Evolutionary conservation across 192 early-diverging fungal species (phyloP), one percentile per base, ranked within the genome.

Genomic region (Linnemannia schmuckeri): DNA sequence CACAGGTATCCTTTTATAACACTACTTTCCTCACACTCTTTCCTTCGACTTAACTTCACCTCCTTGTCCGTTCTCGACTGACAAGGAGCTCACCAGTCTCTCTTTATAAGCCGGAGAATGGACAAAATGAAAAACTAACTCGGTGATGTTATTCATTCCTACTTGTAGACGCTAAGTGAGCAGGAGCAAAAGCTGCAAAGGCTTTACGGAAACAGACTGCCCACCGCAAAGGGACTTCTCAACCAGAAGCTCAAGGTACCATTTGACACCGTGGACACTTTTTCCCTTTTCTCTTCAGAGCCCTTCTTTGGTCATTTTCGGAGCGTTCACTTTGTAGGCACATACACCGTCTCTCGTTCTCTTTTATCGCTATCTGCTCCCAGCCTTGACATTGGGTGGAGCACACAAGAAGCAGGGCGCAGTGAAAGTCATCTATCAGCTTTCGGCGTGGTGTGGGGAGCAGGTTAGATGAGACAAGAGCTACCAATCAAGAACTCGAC

Each of bases 141-240:
- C 49, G 5, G 4, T 18, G 49, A 52, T 52, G 49, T 52, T 15
- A 17, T 49, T 20, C 49, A 52, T 70, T 42, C 6, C 42, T 54
- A 38, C 47, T 41, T 63, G 18, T 80, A 97, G 95, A 92, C 92
- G 81, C 81, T 97, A 61, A 92, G 89, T 24, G 91, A 92, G 47
- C 95, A 98, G 89, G 96, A 97, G 75, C 88, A 91, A 74, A 92
- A 92, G 57, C 88, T 96, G 69, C 95, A 95, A 88, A 90, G 94
- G 70, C 92, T 96, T 83, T 98, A 98, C 81, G 96, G 96, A 35
- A 86, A 86, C 69, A 91, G 93, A 74, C 89, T 97, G 22, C 96
- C 96, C n/a, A 88, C 92, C 27, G 84, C 88, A 74, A 97, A 97
- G 82, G 94, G 94, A 52, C 73, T 98, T 0, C 77, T 98, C 24